Evolutionary conservation across 306 rosid species (phyloP).

Genomic region (Dryas drummondii): DNA sequence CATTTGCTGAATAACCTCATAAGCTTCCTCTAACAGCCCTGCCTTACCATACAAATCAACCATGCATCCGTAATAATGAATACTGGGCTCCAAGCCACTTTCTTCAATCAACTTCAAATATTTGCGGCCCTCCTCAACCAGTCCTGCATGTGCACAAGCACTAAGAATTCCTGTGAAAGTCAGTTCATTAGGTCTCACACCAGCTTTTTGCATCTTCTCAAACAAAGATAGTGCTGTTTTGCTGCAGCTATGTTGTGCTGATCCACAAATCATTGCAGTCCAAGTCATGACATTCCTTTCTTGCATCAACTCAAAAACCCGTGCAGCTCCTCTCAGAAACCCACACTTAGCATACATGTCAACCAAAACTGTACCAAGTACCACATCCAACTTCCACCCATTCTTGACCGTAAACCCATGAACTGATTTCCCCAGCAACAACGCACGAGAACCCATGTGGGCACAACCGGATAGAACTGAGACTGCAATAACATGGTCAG

Average conservation of each 20-base stretch:
- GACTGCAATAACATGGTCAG: slow-evolving; percentile 37
- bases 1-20: slow-evolving; percentile 18
- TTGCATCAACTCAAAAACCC: slow-evolving; percentile 19
- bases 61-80: slow-evolving; percentile 30
- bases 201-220: slow-evolving; percentile 13
- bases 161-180: slow-evolving; percentile 33
- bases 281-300: slow-evolving; percentile 21
- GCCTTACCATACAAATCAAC: slow-evolving; percentile 27
- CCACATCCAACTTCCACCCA: slow-evolving; percentile 50
- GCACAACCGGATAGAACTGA: slow-evolving; percentile 51
- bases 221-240: slow-evolving; percentile 19
- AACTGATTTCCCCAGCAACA: slow-evolving; percentile 58
- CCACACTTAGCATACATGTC: slow-evolving; percentile 33
- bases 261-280: slow-evolving; percentile 34
- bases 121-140: slow-evolving; percentile 22
- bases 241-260: slow-evolving; percentile 25
- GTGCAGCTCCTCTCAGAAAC: slow-evolving; percentile 22
- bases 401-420: slow-evolving; percentile 54
- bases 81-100: slow-evolving; percentile 2
- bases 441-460: slow-evolving; percentile 44
- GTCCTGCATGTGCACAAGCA: slow-evolving; percentile 34
- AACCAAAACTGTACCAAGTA: slow-evolving; percentile 54
- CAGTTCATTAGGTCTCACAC: slow-evolving; percentile 22
- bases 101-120: slow-evolving; percentile 18
- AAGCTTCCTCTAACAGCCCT: slow-evolving; percentile 22